Evolutionary conservation across 805 yeast genomes (phyloP).

Genomic region (Schwanniomyces vanrijiae): DNA sequence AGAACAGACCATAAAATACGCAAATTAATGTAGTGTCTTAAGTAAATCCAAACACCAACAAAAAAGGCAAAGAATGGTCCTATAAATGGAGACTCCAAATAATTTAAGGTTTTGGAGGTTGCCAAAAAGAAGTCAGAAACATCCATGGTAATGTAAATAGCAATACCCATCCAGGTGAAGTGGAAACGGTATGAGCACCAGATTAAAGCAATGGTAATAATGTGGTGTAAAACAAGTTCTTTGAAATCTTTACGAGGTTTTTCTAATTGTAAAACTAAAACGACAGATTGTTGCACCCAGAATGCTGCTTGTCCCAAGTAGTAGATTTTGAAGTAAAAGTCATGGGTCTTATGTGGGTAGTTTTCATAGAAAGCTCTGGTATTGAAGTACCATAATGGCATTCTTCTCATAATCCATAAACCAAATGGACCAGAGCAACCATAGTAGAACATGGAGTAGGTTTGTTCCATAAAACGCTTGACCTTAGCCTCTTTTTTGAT

Average conservation of each 20-base stretch:
- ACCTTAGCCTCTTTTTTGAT: conserved; percentile 55
- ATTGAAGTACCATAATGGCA: conserved; percentile 88
- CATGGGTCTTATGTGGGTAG: conserved; percentile 83
- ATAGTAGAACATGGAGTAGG: conserved; percentile 80
- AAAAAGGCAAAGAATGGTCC: conserved; percentile 71
- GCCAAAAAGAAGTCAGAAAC: conserved; percentile 88
- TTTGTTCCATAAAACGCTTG: conserved; percentile 89
- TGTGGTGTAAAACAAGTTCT: conserved; percentile 90
- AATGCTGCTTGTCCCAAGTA: conserved; percentile 93
- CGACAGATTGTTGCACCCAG: conserved; percentile 95
- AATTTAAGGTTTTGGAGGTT: conserved; percentile 80
- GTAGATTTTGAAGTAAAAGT: conserved; percentile 68
- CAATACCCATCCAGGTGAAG: conserved; percentile 93
- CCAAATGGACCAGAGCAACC: conserved; percentile 84
- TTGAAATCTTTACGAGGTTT: conserved; percentile 92
- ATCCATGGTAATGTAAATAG: conserved; percentile 93
- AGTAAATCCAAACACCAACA: conserved; percentile 75
- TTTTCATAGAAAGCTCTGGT: conserved; percentile 76
- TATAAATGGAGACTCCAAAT: conserved; percentile 65
- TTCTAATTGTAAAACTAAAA: conserved; percentile 80
- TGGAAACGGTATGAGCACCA: conserved; percentile 89
- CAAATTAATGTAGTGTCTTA: conserved; percentile 84
- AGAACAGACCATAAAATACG: conserved; percentile 79
- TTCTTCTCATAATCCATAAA: conserved; percentile 74
- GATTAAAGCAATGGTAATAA: conserved; percentile 85